These are phyloP conservation scores for Dendrostoma leiphaemia DNA, from an alignment of 2,329 filamentous ascomycete species.

Conservation along the genomic window DNA sequence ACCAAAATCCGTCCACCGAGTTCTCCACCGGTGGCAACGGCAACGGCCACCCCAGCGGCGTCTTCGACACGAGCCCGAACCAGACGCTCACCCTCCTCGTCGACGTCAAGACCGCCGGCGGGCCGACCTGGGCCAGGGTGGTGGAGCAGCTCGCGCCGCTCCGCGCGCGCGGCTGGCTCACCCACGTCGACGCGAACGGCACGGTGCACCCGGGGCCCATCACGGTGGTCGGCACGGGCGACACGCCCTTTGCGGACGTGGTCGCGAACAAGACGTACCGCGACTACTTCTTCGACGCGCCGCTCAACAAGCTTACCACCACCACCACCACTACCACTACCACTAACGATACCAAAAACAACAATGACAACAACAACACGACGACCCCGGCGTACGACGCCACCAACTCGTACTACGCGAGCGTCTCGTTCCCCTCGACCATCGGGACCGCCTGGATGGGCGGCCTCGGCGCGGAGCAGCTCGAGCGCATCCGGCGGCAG, in stretches of 20 bases:
- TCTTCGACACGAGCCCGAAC: slow-evolving; percentile 52
- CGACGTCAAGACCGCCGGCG: slow-evolving; percentile 64
- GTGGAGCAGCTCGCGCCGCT: slow-evolving; percentile 57
- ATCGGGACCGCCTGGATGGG: slow-evolving; percentile 51
- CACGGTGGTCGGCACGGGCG: slow-evolving; percentile 68
- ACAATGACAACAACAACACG: slow-evolving; percentile 37
- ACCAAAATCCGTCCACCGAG: slow-evolving; percentile 46
- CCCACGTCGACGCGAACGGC: slow-evolving; percentile 48
- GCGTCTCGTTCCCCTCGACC: slow-evolving; percentile 50
- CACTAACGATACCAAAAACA: too few species aligned
- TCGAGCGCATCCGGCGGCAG: slow-evolving; percentile 42
- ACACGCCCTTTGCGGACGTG: slow-evolving; percentile 57
- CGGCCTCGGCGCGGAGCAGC: slow-evolving; percentile 42
- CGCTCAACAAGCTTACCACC: slow-evolving; percentile 42
- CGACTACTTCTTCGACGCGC: slow-evolving; percentile 67
- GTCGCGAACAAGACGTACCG: slow-evolving; percentile 51
- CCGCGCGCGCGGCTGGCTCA: slow-evolving; percentile 56
- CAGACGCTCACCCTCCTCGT: slow-evolving; percentile 63
- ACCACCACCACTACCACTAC: slow-evolving; percentile 6
- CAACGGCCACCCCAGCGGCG: slow-evolving; percentile 47
- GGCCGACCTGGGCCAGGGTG: slow-evolving; percentile 51
- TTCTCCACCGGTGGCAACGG: slow-evolving; percentile 42
- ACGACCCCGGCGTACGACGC: slow-evolving; percentile 37
- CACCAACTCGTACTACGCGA: slow-evolving; percentile 66
- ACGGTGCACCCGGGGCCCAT: slow-evolving; percentile 53